Base-by-base conservation (phyloP, 495 filamentous ascomycete genomes). In the Apiosordaria backusii region DNA sequence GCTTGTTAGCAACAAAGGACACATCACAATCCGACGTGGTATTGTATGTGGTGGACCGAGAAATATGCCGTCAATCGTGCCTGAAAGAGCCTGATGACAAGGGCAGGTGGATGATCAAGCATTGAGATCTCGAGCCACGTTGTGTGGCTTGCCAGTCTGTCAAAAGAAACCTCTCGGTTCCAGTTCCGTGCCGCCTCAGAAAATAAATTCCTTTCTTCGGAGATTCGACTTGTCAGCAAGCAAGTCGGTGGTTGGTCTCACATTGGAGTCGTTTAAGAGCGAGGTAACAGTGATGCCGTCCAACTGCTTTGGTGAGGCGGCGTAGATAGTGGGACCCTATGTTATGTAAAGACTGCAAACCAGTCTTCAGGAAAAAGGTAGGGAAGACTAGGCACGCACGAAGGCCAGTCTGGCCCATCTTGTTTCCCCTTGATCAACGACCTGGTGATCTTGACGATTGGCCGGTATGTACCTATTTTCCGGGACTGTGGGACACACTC, bases 391-490 rank as follows among this genome's bases (percentile, higher is more conserved):
- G 35, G 35, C 35, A 45, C 35, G 35, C 35, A 45, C 35, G 35
- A 45, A 45, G 35, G 35, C 35, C 35, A 45, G 35, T 18, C 35
- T 45, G 35, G 35, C 35, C 35, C 35, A 15, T 45, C 35, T 45
- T 45, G 35, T 18, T 45, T 45, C 35, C 35, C 35, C 25, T 19
- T 22, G 23, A 57, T 60, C 26, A 40, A 58, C 60, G 62, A 69
- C 64, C 67, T 62, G 61, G 65, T 72, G 68, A 72, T 72, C 70
- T 69, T 21, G 68, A 66, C 60, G 64, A 69, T 75, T 70, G 68
- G 68, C 40, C 25, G 35, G 29, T 57, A 55, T 55, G n/a, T 60
- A 50, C 52, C 29, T 61, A 27, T 62, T 54, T 16, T 26, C 57
- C 64, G 27, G 60, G 35, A 60, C 23, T 55, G 52, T 55, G 52